A percentile compares a stretch with the other conserved stretches of the same genome.
Conservation (phyloP, 306 rosid genomes). For the Begonia masoniana region DNA sequence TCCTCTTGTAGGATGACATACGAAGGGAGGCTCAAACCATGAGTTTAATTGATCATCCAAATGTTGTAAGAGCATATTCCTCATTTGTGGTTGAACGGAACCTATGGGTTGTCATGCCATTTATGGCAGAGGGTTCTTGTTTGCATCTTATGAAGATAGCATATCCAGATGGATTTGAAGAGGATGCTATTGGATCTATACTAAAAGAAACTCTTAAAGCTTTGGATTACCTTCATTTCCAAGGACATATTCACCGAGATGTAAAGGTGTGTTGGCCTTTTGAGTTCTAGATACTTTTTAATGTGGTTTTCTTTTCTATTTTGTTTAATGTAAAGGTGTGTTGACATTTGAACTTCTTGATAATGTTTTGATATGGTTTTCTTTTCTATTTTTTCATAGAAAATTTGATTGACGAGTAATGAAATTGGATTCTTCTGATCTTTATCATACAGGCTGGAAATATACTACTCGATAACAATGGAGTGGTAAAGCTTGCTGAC, state of each 20-base stretch:
- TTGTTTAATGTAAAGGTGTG: too few species aligned
- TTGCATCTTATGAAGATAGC: constrained; percentile 91
- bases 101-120: constrained; percentile 96
- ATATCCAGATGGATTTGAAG: constrained; percentile 82
- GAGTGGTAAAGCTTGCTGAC: constrained; percentile 81
- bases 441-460: constrained; percentile 96
- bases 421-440: too few species aligned
- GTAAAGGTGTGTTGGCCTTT: constrained; percentile 42
- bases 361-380: too few species aligned
- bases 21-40: constrained; percentile 89
- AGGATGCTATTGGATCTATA: constrained; percentile 65
- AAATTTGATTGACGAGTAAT: too few species aligned
- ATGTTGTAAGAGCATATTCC: constrained; percentile 69
- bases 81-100: constrained; percentile 75
- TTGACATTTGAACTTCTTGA: too few species aligned
- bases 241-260: constrained; percentile 95
- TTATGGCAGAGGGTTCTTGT: constrained; percentile 96
- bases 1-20: constrained; percentile 43
- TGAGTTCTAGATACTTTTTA: not conserved
- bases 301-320: not conserved
- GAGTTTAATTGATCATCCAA: constrained; percentile 84
- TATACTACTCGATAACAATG: constrained; percentile 64
- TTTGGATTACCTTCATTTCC: constrained; percentile 74
- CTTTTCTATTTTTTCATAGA: too few species aligned
- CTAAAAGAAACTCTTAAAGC: constrained; percentile 89